A percentile compares a stretch with the other conserved stretches of the same genome.
phyloP scores from a whole-genome alignment of 2,329 filamentous ascomycete species.

The Monosporascus sp. region DNA sequence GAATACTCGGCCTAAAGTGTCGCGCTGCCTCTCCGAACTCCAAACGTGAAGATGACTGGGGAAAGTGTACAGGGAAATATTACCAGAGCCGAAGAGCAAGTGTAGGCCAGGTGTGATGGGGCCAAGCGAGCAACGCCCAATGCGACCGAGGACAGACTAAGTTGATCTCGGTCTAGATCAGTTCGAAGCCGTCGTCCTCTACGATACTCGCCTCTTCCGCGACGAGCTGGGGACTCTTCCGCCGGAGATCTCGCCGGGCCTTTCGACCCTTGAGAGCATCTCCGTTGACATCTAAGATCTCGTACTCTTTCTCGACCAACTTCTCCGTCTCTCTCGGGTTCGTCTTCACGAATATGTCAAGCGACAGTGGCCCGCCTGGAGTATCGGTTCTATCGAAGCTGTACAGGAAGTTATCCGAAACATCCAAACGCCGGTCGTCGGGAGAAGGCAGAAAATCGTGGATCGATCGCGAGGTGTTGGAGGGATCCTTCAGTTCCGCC shows the following conservation, averaged over 20 bases:
- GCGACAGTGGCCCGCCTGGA: conserved; percentile 33
- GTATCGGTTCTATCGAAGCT: conserved; percentile 36
- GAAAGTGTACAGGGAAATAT: background rate
- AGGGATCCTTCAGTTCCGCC: conserved; percentile 30
- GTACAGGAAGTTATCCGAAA: conserved; percentile 35
- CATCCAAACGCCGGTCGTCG: conserved; percentile 14
- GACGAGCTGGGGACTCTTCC: conserved; percentile 17
- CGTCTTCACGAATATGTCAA: conserved; percentile 33
- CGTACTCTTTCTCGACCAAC: conserved; percentile 42
- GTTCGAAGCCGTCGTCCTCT: conserved; percentile 39
- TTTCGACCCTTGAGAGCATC: conserved; percentile 37
- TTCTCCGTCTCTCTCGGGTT: conserved; percentile 36
- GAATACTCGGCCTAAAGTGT: background rate
- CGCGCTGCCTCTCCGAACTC: background rate
- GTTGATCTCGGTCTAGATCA: conserved; percentile 21
- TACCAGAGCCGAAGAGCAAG: background rate
- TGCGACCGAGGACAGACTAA: background rate
- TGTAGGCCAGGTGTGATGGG: background rate
- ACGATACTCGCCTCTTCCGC: conserved; percentile 19
- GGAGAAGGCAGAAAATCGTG: conserved; percentile 26
- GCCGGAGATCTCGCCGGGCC: conserved; percentile 36
- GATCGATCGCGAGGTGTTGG: conserved; percentile 28
- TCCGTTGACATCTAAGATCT: conserved; percentile 40
- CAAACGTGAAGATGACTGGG: background rate
- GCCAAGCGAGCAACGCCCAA: background rate